Evolutionary conservation across 192 early-diverging fungal species (phyloP).

Genomic region (Neocallimastix lanati): DNA sequence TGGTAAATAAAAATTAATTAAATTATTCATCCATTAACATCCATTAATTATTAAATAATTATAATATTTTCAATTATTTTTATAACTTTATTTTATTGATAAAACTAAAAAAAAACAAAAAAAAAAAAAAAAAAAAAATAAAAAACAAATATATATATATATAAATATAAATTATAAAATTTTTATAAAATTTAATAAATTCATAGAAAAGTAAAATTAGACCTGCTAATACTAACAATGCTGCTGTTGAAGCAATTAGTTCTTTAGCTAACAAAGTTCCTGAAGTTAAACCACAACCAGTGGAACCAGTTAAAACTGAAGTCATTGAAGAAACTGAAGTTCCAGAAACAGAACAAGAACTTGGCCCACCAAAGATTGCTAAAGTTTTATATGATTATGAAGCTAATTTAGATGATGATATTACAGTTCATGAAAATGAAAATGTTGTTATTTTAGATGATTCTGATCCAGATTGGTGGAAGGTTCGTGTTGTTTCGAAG

Average conservation of each 20-base stretch:
- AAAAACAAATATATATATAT: no score
- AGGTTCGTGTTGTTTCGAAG: slow-evolving; percentile 49
- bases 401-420: slow-evolving; percentile 65
- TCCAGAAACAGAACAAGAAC: neutral
- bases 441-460: slow-evolving; percentile 69
- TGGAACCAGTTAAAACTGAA: neutral
- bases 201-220: neutral
- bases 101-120: no score
- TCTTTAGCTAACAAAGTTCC: neutral
- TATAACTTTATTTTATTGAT: no score
- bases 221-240: neutral
- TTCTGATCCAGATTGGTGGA: slow-evolving; percentile 83
- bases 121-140: no score
- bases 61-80: no score
- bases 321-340: neutral
- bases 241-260: neutral
- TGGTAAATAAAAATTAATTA: no score
- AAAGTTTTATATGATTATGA: slow-evolving; percentile 81
- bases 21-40: no score
- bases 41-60: no score
- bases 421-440: slow-evolving; percentile 71
- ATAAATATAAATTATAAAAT: no score
- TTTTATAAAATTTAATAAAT: no score
- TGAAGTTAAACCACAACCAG: neutral
- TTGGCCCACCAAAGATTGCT: slow-evolving; percentile 13